Conservation (phyloP, 2,329 filamentous ascomycete genomes). For the Colletotrichum siamense region DNA sequence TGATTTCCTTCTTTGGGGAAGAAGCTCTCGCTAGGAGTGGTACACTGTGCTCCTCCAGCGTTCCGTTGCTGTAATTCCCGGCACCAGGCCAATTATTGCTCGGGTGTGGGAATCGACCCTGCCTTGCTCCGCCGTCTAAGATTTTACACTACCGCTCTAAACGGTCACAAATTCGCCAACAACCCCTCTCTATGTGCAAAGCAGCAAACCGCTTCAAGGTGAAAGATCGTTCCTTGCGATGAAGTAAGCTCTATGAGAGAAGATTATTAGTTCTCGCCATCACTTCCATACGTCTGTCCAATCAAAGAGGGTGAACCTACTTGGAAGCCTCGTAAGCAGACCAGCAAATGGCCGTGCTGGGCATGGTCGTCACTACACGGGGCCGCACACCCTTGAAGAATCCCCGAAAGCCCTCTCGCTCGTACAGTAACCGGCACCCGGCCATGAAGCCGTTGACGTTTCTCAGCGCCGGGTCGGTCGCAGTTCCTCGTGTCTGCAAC, state of each 20-base stretch:
- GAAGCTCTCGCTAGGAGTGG: background rate
- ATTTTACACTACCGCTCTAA: conserved; percentile 19
- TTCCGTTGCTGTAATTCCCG: background rate
- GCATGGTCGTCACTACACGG: conserved; percentile 94
- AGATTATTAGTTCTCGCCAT: background rate
- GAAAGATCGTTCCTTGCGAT: conserved; percentile 55
- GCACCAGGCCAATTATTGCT: background rate
- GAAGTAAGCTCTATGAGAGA: conserved; percentile 58
- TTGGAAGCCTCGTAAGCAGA: conserved; percentile 75
- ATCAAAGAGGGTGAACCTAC: conserved; percentile 45
- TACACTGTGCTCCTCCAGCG: background rate
- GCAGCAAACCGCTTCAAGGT: background rate
- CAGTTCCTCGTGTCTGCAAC: conserved; percentile 89
- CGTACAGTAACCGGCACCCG: conserved; percentile 81
- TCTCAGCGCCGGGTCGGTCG: conserved; percentile 79
- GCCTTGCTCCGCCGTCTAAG: background rate
- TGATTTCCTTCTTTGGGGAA: background rate
- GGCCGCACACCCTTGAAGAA: conserved; percentile 95
- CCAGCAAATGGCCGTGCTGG: conserved; percentile 99
- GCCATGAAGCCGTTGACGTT: conserved; percentile 83
- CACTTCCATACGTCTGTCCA: background rate
- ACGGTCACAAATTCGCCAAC: conserved; percentile 9
- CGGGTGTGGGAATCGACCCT: background rate
- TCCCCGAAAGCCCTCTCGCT: conserved; percentile 81
- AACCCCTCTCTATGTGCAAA: conserved; percentile 7